Evolutionary conservation across 495 filamentous ascomycete genomes (phyloP), one percentile per base, ranked within the genome.

Genomic region (Aspergillus wentii): DNA sequence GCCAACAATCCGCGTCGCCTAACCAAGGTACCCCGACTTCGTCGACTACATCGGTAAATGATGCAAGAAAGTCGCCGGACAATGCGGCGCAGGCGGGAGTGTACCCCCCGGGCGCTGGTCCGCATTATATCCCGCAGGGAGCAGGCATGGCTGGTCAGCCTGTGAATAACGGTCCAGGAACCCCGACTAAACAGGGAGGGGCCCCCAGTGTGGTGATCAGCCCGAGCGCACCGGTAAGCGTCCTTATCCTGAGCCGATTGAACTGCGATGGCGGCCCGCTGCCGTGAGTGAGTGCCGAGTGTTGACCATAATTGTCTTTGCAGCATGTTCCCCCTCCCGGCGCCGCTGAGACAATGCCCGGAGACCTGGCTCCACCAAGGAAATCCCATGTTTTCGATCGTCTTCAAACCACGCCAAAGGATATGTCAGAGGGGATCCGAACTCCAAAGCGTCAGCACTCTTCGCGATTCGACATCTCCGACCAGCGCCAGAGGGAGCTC

Each of bases 361-460:
- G 90, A 48, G 92, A 99, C 57, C 85, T 99, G 38, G 89, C 88
- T 19, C 92, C 94, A 20, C 92, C 92, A 1, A 88, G 94, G 57
- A 98, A 96, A 64, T 89, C 88, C 4, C 59, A 87, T 49, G 79
- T 94, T 48, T 95, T 91, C 62, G 88, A 96, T 59, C 80, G 90
- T 31, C 76, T 97, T 30, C 87, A 95, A 50, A 83, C 90, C 35
- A 90, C 87, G 1, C 94, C 94, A 10, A 97, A 95, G 54, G 92
- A 96, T 52, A 81, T 94, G 27, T 86, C 91, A 4, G 94, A 99
- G 59, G 94, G 92, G 17, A 85, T 96, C 40, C 76, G 89, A 54
- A 97, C 92, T 6, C 92, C 92, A 5, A 94, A 91, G 62, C 79
- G 94, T 52, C 92, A 97, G 58, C 88, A 96, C 55, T 97, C 94